A percentile compares a stretch with the other conserved stretches of the same genome.
Conservation (phyloP, 129 eudicot genomes). For the Calendula officinalis region DNA sequence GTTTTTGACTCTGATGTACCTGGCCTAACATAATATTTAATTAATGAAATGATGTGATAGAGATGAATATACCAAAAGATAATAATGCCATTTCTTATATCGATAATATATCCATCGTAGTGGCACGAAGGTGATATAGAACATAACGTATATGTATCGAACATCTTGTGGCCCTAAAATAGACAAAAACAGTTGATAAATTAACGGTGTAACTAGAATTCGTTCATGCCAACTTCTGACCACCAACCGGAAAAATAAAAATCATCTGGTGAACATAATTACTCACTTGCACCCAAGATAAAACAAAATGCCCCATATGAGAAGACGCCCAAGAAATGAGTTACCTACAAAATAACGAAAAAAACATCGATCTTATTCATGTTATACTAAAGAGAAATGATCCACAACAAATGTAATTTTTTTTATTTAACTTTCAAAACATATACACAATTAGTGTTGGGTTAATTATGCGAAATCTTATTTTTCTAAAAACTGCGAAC, state of each 20-base stretch:
- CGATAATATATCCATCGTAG: slow-evolving; percentile 94
- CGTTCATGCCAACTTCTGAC: slow-evolving; percentile 1
- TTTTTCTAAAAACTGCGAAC: too few species aligned
- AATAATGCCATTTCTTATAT: slow-evolving; percentile 98
- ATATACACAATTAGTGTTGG: too few species aligned
- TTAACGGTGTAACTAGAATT: background rate
- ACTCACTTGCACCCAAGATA: slow-evolving; percentile 97
- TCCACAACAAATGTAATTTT: too few species aligned
- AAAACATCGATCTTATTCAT: slow-evolving; percentile 6
- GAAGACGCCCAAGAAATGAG: slow-evolving; percentile 83
- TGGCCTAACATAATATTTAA: too few species aligned
- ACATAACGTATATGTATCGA: slow-evolving; percentile 84
- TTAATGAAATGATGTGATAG: background rate
- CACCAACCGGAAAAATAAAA: background rate
- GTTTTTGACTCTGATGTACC: too few species aligned
- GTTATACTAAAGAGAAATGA: background rate
- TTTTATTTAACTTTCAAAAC: too few species aligned
- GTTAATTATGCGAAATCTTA: too few species aligned
- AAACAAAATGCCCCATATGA: slow-evolving; percentile 95
- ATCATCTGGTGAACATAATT: background rate
- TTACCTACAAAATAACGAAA: slow-evolving; percentile 56
- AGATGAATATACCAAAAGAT: slow-evolving; percentile 68
- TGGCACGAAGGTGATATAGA: slow-evolving; percentile 88
- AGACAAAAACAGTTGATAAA: slow-evolving; percentile 21
- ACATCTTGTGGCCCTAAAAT: slow-evolving; percentile 88